phyloP scores from a whole-genome alignment of 202 grass and related monocot genomes.

The Setaria viridis region DNA sequence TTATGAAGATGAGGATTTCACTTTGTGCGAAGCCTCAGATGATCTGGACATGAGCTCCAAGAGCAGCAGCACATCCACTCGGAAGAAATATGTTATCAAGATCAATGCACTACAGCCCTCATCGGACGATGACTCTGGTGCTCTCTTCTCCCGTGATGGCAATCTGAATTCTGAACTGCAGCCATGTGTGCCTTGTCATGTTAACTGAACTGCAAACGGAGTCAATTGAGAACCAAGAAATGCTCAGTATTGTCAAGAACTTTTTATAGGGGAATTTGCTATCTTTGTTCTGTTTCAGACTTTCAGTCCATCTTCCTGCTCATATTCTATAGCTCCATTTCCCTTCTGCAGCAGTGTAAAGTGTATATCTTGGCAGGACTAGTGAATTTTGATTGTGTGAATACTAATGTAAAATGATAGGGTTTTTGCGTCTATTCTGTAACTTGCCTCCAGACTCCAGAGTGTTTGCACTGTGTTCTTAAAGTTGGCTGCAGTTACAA shows the following conservation, averaged over 20 bases:
- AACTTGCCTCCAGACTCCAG: background rate
- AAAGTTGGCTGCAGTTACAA: background rate
- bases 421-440: background rate
- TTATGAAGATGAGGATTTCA: conserved; percentile 57
- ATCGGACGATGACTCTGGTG: conserved; percentile 51
- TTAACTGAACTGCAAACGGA: background rate
- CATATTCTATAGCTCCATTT: background rate
- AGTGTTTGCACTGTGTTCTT: conserved; percentile 1
- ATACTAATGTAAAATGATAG: conserved; percentile 24
- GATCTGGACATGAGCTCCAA: conserved; percentile 44
- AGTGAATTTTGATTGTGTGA: conserved; percentile 35
- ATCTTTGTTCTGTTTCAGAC: background rate
- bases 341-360: conserved; percentile 1
- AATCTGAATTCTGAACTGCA: background rate
- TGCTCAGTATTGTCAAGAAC: background rate
- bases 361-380: conserved; percentile 21
- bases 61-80: conserved; percentile 28
- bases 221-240: conserved; percentile 8
- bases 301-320: background rate
- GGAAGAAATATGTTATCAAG: conserved; percentile 87
- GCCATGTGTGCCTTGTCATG: background rate
- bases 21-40: conserved; percentile 42
- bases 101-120: conserved; percentile 79
- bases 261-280: background rate
- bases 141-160: conserved; percentile 23